These are phyloP conservation scores for Podila verticillata DNA, from an alignment of 192 early-diverging fungal species.

Conservation along the genomic window DNA sequence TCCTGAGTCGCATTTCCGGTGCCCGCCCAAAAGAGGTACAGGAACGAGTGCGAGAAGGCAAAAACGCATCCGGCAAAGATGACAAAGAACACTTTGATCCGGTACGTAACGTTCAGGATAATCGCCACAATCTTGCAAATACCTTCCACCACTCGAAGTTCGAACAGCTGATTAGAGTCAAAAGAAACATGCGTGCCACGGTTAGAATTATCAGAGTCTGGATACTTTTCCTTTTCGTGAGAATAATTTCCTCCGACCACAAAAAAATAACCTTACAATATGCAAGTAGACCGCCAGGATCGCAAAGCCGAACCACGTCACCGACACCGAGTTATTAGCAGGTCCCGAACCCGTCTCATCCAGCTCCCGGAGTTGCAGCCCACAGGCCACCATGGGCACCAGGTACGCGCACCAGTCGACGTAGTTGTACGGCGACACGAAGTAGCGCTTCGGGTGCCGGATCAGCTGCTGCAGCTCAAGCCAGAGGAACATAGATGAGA, in stretches of 20 bases:
- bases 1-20: background rate
- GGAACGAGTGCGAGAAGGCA: background rate
- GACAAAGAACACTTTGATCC: background rate
- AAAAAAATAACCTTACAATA: background rate
- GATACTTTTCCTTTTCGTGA: background rate
- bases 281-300: background rate
- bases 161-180: background rate
- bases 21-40: background rate
- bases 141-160: background rate
- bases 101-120: background rate
- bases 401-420: background rate
- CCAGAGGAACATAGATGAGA: conserved; percentile 1
- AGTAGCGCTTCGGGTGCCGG: background rate
- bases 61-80: background rate
- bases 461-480: background rate
- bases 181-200: background rate
- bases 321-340: no score
- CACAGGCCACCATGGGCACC: background rate
- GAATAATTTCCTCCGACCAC: background rate
- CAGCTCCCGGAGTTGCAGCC: background rate
- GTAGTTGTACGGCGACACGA: background rate
- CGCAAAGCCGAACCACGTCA: background rate
- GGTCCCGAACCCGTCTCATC: no score
- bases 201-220: no score
- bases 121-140: background rate